Percentiles rank a stretch among this genome's conserved stretches.
Evolutionary conservation across 257 asterid species (phyloP).

Genomic region (Ilex asprella): DNA sequence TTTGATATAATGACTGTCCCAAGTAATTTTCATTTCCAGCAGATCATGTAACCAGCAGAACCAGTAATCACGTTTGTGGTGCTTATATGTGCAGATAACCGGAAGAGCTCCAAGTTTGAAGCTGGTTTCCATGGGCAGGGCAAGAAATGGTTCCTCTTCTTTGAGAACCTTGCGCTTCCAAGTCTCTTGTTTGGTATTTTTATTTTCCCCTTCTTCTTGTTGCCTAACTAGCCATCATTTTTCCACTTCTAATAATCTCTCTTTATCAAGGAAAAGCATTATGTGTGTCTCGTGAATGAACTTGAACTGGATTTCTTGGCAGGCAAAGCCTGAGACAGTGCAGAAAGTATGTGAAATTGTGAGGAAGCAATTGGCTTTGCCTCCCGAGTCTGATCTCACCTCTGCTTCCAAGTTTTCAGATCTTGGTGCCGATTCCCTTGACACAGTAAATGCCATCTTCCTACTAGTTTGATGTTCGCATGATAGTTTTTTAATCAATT

Average conservation of each 20-base stretch:
- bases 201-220: background rate
- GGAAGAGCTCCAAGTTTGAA: conserved; percentile 18
- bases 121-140: conserved; percentile 34
- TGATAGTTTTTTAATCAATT: too few relatives aligned
- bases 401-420: background rate
- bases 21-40: background rate
- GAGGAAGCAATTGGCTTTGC: background rate
- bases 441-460: background rate
- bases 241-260: background rate
- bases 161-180: conserved; percentile 35
- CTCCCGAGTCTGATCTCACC: background rate
- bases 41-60: too few relatives aligned
- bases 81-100: conserved; percentile 24
- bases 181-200: conserved; percentile 39
- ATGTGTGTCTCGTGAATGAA: background rate
- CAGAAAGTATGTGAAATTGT: conserved; percentile 36
- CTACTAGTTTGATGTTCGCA: background rate
- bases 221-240: background rate
- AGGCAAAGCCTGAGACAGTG: conserved; percentile 68
- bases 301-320: background rate
- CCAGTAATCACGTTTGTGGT: background rate
- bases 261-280: background rate
- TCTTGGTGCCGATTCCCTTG: background rate
- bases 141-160: conserved; percentile 30
- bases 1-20: background rate